Base-by-base conservation (phyloP, 192 early-diverging fungal genomes). In the Coemansia sp. region DNA sequence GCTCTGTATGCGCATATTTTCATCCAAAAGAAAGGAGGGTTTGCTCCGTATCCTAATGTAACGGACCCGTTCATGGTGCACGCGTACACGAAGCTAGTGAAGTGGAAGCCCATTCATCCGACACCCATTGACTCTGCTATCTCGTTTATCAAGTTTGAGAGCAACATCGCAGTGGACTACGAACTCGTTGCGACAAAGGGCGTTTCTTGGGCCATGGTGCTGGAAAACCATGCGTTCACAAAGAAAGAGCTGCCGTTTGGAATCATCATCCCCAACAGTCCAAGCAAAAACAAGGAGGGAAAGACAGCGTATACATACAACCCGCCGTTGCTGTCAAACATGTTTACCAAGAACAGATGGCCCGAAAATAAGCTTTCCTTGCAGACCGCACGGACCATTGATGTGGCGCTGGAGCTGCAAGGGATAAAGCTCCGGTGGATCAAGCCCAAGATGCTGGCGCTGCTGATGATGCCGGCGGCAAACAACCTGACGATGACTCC, bases 191-290 rank as follows among this genome's bases (percentile, higher is more conserved):
- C 49, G 21, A 29, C 39, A 33, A 37, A 13, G 25, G 55, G 63
- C 40, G 63, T 55, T 12, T 57, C 63, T 20, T 65, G 63, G 63
- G 63, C 63, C 2, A 57, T 65, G 16, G 63, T 65, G 30, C 63
- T 65, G 15, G 63, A 65, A 18, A 57, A 65, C 28, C 63, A 65
- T 37, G 6, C 35, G 4, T 65, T 37, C 10, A 31, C 63, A 8
- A 16, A 30, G 53, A 13, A 10, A n/a, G 39, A 45, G 26, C 28
- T 33, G 55, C 55, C 55, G 28, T 30, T 57, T 20, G 30, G 55
- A 31, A 34, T 57, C 28, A 31, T 57, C 18, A 1, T 26, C 2
- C 48, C 48, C 13, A 26, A 26, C 48, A 12, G 21, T 25, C 23
- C 48, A 2, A 9, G 5, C 5, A 26, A 13, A 13, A 25, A 23